Evolutionary conservation across 2,329 filamentous ascomycete species (phyloP).

Genomic region (Colletotrichum gigasporum): DNA sequence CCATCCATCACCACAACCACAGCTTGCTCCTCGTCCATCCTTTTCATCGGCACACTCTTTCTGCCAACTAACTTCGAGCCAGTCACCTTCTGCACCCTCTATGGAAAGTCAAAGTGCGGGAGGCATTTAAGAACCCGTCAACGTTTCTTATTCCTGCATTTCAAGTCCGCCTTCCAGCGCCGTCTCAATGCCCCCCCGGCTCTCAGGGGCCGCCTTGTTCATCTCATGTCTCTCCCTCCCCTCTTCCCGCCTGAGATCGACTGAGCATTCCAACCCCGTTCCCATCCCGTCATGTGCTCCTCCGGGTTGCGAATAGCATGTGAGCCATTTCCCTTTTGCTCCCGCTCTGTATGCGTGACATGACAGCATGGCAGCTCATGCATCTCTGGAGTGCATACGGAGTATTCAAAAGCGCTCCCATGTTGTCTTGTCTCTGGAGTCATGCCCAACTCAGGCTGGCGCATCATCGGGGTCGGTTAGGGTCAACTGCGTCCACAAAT

Average conservation of each 20-base stretch:
- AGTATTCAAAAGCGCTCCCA: no score
- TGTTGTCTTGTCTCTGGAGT: no score
- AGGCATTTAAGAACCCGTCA: neutral
- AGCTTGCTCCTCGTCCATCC: no score
- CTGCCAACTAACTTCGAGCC: no score
- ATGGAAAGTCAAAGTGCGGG: no score
- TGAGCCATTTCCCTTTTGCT: neutral
- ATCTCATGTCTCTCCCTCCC: conserved; percentile 12
- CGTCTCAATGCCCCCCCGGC: neutral
- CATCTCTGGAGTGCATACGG: neutral
- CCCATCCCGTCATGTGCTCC: neutral
- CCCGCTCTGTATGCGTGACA: neutral
- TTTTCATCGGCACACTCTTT: no score
- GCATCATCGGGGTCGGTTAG: no score
- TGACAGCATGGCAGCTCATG: neutral
- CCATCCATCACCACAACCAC: no score
- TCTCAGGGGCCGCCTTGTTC: neutral
- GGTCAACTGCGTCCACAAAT: no score
- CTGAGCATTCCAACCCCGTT: neutral
- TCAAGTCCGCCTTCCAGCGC: neutral
- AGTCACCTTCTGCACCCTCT: no score
- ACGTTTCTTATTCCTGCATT: neutral
- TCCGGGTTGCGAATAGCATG: neutral
- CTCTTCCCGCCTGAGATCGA: neutral
- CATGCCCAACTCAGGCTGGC: no score